Percentiles rank a stretch among this genome's conserved stretches.
Conservation (phyloP, 345 rosid species). For the Heritiera littoralis region DNA sequence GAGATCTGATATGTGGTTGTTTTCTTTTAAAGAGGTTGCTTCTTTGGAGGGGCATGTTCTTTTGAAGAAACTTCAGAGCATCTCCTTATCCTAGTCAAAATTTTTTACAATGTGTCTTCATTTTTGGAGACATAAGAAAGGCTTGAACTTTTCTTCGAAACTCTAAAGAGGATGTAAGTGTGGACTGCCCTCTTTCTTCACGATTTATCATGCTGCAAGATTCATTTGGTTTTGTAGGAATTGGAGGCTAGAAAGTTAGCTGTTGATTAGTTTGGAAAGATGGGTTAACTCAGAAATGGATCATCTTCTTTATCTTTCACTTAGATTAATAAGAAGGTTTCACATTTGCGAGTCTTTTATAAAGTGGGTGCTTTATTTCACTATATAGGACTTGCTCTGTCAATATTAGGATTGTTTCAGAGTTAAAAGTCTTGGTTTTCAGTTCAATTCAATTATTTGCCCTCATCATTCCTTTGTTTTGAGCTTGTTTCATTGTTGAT, state of each 20-base stretch:
- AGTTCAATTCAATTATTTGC: slow-evolving; percentile 28
- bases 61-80: no score
- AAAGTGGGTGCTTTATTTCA: neutral
- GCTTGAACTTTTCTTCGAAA: no score
- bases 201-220: no score
- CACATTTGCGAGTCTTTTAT: neutral
- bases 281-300: slow-evolving; percentile 30
- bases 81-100: no score
- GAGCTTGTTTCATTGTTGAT: slow-evolving; percentile 22
- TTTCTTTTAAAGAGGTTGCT: no score
- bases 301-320: neutral
- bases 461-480: slow-evolving; percentile 9
- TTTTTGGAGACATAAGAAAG: no score
- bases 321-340: neutral
- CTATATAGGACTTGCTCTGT: neutral
- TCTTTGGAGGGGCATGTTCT: no score
- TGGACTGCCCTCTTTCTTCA: no score
- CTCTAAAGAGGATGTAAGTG: no score
- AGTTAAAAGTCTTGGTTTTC: neutral
- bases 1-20: slow-evolving; percentile 14
- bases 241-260: slow-evolving; percentile 51
- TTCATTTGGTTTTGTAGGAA: no score
- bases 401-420: neutral
- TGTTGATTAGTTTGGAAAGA: slow-evolving; percentile 64
- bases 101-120: no score